These are phyloP conservation scores for Mortierella sp. DNA, from an alignment of 371 early-diverging fungal species.

Conservation along the genomic window DNA sequence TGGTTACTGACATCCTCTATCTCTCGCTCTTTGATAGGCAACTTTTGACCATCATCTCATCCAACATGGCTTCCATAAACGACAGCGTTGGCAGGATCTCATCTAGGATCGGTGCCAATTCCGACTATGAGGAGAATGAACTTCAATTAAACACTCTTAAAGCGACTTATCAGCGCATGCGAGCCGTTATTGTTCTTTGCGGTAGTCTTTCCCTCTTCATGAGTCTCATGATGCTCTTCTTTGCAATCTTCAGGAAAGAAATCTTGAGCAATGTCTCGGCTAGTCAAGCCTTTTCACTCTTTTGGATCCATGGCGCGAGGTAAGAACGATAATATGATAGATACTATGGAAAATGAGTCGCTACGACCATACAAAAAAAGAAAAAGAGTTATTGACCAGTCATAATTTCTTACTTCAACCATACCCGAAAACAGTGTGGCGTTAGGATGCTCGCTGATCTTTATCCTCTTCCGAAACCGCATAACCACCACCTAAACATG, in stretches of 20 bases:
- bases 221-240: slow-evolving; percentile 55
- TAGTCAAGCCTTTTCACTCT: slow-evolving; percentile 46
- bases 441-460: slow-evolving; percentile 48
- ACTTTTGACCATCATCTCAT: slow-evolving; percentile 51
- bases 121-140: slow-evolving; percentile 51
- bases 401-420: too few species aligned
- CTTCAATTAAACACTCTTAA: slow-evolving; percentile 52
- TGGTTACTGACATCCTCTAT: too few species aligned
- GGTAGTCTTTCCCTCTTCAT: slow-evolving; percentile 47
- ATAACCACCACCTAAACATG: not conserved
- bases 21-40: slow-evolving; percentile 27
- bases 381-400: too few species aligned
- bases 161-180: slow-evolving; percentile 52
- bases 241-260: slow-evolving; percentile 44
- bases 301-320: slow-evolving; percentile 56
- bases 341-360: too few species aligned
- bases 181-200: slow-evolving; percentile 44
- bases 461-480: slow-evolving; percentile 51
- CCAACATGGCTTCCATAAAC: slow-evolving; percentile 52
- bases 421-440: slow-evolving; percentile 28
- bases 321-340: not conserved
- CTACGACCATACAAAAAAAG: too few species aligned
- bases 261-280: slow-evolving; percentile 35
- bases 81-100: slow-evolving; percentile 50
- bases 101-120: slow-evolving; percentile 40